phyloP scores from a whole-genome alignment of 805 yeast genomes.

The Kregervanrija pseudodelftensis region DNA sequence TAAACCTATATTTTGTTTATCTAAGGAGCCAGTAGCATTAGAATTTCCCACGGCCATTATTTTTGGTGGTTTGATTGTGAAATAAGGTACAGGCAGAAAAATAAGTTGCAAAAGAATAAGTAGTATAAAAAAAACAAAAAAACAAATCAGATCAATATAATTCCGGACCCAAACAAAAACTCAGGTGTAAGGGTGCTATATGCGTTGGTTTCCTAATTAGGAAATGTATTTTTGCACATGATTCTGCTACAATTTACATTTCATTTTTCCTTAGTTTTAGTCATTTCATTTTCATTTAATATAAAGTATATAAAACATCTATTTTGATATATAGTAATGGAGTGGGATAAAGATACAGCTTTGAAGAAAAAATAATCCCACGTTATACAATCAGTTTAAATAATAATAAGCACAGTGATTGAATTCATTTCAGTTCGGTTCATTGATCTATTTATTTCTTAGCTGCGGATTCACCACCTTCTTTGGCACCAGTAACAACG shows the following conservation, averaged over 20 bases:
- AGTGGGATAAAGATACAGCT: too few relatives aligned
- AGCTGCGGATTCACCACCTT: conserved; percentile 21
- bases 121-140: too few relatives aligned
- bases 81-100: too few relatives aligned
- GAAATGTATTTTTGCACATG: not conserved
- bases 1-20: not conserved
- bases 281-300: not conserved
- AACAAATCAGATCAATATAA: too few relatives aligned
- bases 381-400: not conserved
- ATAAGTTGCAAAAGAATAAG: too few relatives aligned
- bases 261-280: not conserved
- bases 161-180: too few relatives aligned
- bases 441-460: conserved; percentile 12
- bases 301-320: too few relatives aligned
- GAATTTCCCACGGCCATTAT: not conserved
- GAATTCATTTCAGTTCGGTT: not conserved
- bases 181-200: too few relatives aligned
- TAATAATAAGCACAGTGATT: too few relatives aligned
- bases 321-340: too few relatives aligned
- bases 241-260: not conserved
- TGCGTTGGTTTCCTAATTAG: conserved; percentile 1
- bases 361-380: too few relatives aligned
- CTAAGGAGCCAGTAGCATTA: not conserved
- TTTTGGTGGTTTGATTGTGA: too few relatives aligned
- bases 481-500: conserved; percentile 50